phyloP scores from a whole-genome alignment of 73 alveolate species.

The Loxodes magnus region DNA sequence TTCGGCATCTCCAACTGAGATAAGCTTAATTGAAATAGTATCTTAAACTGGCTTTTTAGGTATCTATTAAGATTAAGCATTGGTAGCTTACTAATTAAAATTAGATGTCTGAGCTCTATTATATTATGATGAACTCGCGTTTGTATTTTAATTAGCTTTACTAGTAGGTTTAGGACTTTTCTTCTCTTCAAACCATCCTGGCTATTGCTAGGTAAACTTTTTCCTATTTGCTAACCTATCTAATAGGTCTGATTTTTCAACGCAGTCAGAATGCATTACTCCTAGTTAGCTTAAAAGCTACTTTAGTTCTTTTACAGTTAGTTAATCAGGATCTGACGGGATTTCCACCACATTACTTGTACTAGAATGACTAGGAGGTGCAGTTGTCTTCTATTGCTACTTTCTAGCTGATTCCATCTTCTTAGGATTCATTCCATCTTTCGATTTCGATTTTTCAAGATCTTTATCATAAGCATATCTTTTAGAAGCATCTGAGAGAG shows the following conservation, averaged over 20 bases:
- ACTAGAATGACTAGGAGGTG: slow-evolving; percentile 5
- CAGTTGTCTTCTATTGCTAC: slow-evolving; percentile 12
- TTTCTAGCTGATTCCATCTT: slow-evolving; percentile 10
- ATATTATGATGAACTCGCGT: neutral
- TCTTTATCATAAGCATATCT: slow-evolving; percentile 51
- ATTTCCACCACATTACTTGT: slow-evolving; percentile 29
- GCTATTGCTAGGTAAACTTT: slow-evolving; percentile 1
- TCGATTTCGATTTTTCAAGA: slow-evolving; percentile 25
- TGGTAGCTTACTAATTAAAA: slow-evolving; percentile 7
- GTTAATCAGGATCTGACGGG: slow-evolving; percentile 40
- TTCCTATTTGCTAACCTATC: slow-evolving; percentile 28
- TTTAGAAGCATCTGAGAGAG: slow-evolving; percentile 39
- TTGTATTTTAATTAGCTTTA: neutral
- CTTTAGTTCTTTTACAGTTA: slow-evolving; percentile 64
- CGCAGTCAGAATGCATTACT: slow-evolving; percentile 62
- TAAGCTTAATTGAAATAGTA: slow-evolving; percentile 58
- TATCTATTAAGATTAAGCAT: neutral
- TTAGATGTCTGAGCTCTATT: neutral
- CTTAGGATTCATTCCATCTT: slow-evolving; percentile 35
- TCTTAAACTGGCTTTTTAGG: no score
- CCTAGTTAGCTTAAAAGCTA: slow-evolving; percentile 46
- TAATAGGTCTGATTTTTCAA: slow-evolving; percentile 53
- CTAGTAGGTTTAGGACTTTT: neutral
- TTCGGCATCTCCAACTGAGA: slow-evolving; percentile 92
- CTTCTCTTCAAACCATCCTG: neutral